Conservation (phyloP, 805 yeast genomes). For the Debaryomyces maramus region DNA sequence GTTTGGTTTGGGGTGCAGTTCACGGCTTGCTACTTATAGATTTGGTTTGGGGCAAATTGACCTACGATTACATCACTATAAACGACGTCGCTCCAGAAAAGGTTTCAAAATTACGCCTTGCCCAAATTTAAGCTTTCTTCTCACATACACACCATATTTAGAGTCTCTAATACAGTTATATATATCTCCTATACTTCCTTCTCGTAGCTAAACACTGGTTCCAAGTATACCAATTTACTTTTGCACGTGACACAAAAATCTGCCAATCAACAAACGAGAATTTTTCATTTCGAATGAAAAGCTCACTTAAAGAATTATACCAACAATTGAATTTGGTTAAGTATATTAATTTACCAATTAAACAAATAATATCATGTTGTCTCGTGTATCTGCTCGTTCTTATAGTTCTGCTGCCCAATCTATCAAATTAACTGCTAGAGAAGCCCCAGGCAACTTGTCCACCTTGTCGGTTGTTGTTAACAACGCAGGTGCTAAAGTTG, state of each 20-base stretch:
- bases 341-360: conserved; percentile 4
- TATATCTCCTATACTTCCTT: too few relatives aligned
- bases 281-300: conserved; percentile 12
- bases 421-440: conserved; percentile 53
- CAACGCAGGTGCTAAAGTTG: conserved; percentile 80
- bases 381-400: conserved; percentile 43
- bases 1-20: conserved; percentile 73
- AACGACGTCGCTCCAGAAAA: conserved; percentile 36
- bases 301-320: conserved; percentile 6
- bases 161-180: too few relatives aligned
- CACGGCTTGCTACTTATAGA: conserved; percentile 70
- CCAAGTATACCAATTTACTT: too few relatives aligned
- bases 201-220: too few relatives aligned
- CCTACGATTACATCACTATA: conserved; percentile 55
- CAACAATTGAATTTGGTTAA: neutral
- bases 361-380: conserved; percentile 29
- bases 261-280: conserved; percentile 18
- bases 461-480: conserved; percentile 73
- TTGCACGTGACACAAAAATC: conserved; percentile 7
- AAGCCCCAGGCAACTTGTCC: conserved; percentile 67
- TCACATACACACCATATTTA: neutral
- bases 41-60: conserved; percentile 76
- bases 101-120: conserved; percentile 12
- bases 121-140: conserved; percentile 13
- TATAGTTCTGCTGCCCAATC: conserved; percentile 42